Percentiles rank a stretch among this genome's conserved stretches.
These are phyloP conservation scores for Viola odorata DNA, from an alignment of 345 rosid species.

Conservation along the genomic window DNA sequence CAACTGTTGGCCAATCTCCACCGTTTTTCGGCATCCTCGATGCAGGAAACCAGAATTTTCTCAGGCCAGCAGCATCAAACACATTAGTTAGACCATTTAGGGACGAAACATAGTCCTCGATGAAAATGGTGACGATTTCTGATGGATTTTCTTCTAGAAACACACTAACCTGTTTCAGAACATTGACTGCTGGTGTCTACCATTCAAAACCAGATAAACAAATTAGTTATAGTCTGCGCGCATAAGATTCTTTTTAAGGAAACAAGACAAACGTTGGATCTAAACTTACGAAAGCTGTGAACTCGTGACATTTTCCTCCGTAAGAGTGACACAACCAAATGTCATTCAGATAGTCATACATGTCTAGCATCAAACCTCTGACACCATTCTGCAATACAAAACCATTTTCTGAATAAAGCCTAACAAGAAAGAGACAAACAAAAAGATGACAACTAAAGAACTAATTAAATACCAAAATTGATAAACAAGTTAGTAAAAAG, in stretches of 20 bases:
- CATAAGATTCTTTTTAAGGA: neutral
- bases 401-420: neutral
- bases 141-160: constrained; percentile 21
- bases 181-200: constrained; percentile 31
- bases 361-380: constrained; percentile 28
- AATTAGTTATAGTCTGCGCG: neutral
- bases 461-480: no score
- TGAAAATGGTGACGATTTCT: constrained; percentile 25
- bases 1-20: constrained; percentile 26
- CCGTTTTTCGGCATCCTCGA: constrained; percentile 27
- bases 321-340: constrained; percentile 29
- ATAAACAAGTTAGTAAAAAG: no score
- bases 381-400: constrained; percentile 23
- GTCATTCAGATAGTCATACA: constrained; percentile 29
- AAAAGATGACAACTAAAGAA: no score
- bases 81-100: constrained; percentile 23
- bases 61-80: constrained; percentile 23
- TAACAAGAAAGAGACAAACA: neutral
- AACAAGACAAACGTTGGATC: neutral
- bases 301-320: constrained; percentile 26
- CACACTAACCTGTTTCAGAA: constrained; percentile 21
- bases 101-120: constrained; percentile 25
- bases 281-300: constrained; percentile 27
- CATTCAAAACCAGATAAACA: no score
- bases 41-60: constrained; percentile 29